These are phyloP conservation scores for Candida freyschussii DNA, from an alignment of 1,139 yeast species.

Conservation along the genomic window DNA sequence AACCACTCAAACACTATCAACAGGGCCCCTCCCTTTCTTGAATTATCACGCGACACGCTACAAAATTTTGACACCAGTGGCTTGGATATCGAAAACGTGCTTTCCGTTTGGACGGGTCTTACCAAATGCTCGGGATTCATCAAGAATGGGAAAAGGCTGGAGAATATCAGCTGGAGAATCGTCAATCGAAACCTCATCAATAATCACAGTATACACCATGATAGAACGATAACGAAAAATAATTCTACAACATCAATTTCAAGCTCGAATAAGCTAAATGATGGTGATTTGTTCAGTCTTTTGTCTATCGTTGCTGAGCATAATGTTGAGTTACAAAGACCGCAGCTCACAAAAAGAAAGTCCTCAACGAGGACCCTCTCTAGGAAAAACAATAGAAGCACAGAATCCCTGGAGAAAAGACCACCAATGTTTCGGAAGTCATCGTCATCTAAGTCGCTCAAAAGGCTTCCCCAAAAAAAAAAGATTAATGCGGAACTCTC, in stretches of 20 bases:
- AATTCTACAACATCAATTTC: slow-evolving; percentile 15
- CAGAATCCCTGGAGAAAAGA: slow-evolving; percentile 11
- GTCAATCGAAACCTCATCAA: slow-evolving; percentile 43
- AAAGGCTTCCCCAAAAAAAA: slow-evolving; percentile 13
- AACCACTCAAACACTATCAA: slow-evolving; percentile 21
- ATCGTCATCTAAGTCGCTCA: slow-evolving; percentile 23
- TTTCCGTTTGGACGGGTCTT: slow-evolving; percentile 47
- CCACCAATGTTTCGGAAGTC: slow-evolving; percentile 20
- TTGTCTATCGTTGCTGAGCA: slow-evolving; percentile 25
- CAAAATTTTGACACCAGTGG: slow-evolving; percentile 27
- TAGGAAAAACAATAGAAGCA: slow-evolving; percentile 15
- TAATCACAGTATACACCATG: slow-evolving; percentile 10
- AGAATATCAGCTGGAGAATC: slow-evolving; percentile 55
- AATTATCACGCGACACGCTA: slow-evolving; percentile 32
- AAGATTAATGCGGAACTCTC: slow-evolving; percentile 16
- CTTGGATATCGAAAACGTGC: slow-evolving; percentile 40
- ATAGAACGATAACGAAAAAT: slow-evolving; percentile 6
- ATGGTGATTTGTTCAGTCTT: slow-evolving; percentile 24
- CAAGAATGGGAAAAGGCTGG: slow-evolving; percentile 50
- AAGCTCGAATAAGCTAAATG: slow-evolving; percentile 21
- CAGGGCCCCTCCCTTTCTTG: slow-evolving; percentile 35
- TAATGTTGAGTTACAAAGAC: slow-evolving; percentile 15
- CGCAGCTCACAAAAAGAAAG: slow-evolving; percentile 18
- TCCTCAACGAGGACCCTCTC: slow-evolving; percentile 18
- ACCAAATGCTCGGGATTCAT: slow-evolving; percentile 49